Evolutionary conservation across 495 filamentous ascomycete genomes (phyloP).

Genomic region (Xylaria longipes): DNA sequence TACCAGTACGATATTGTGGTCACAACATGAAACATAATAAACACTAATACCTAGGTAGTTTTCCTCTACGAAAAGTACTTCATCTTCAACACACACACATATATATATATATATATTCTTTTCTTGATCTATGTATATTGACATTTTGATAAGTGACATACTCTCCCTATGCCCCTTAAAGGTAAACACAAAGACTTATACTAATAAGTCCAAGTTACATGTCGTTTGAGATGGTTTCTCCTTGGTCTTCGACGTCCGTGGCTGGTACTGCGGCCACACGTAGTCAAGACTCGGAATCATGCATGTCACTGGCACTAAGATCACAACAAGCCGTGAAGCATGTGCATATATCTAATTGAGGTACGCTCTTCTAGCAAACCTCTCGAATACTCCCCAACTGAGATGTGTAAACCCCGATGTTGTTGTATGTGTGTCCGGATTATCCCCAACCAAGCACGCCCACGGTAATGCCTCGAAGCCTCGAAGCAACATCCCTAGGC

Average conservation of each 20-base stretch:
- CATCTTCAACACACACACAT: background rate
- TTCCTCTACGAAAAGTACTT: background rate
- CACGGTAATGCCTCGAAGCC: constrained; percentile 12
- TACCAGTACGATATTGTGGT: too few species aligned
- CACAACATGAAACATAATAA: background rate
- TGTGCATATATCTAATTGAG: constrained; percentile 29
- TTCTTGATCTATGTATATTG: background rate
- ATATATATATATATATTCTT: background rate
- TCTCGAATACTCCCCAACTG: constrained; percentile 19
- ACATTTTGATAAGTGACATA: background rate
- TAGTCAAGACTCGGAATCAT: background rate
- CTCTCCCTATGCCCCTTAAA: background rate
- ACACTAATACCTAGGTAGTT: background rate
- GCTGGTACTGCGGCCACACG: background rate
- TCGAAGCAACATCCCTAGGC: constrained; percentile 10
- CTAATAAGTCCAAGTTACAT: background rate
- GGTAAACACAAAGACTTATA: background rate
- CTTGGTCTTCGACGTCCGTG: background rate
- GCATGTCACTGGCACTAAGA: constrained; percentile 15
- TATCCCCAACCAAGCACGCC: constrained; percentile 11
- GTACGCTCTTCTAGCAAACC: constrained; percentile 27
- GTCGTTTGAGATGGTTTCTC: background rate
- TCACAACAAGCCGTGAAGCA: constrained; percentile 24
- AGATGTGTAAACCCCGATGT: constrained; percentile 10
- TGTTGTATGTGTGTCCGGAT: constrained; percentile 21